Evolutionary conservation across 805 yeast genomes (phyloP), one percentile per base, ranked within the genome.

Genomic region (Limtongia smithiae): DNA sequence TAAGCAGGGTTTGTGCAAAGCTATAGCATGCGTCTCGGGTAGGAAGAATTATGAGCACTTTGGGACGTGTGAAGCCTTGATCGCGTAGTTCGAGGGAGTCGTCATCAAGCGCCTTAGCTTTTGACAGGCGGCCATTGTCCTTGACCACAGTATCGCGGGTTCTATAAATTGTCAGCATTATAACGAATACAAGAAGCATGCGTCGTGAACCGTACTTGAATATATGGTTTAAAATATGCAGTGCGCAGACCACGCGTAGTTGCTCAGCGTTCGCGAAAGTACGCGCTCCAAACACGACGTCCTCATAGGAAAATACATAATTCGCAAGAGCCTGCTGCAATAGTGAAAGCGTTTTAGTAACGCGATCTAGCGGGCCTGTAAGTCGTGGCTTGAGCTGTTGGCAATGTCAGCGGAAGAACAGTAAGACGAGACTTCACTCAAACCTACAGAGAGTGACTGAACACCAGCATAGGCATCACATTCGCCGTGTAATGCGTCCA

Each of bases 41-140:
- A 11, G 98, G 97, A 35, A 87, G 70, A 22, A 93, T 67, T 4
- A 91, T 79, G 48, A 93, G 69, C 1, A 84, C 89, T 62, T 89
- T 90, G 0, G 98, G 95, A 54, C 97, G 76, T 0, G 96, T 90
- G 65, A 88, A 93, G 25, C 98, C 97, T 67, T 93, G 97, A 65
- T 93, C 98, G 48, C 95, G 71, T 56, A 76, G 74, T 60, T 87
- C 94, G 70, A 50, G 70, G 3, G 65, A 60, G 27, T 56, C 60
- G 17, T 51, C 53, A n/a, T 57, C 60, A 3, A 52, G 48, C n/a
- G 55, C 55, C 64, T 44, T 37, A n/a, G 70, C 71, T 15, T 65
- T 58, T 27, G 71, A 68, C 18, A 82, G 57, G 58, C 79, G 80
- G 42, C 78, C 76, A 58, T 83, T 88, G 68, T 93, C 83, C 63